phyloP scores from a whole-genome alignment of 1,139 yeast species.

The Pneumocystis sp. region DNA sequence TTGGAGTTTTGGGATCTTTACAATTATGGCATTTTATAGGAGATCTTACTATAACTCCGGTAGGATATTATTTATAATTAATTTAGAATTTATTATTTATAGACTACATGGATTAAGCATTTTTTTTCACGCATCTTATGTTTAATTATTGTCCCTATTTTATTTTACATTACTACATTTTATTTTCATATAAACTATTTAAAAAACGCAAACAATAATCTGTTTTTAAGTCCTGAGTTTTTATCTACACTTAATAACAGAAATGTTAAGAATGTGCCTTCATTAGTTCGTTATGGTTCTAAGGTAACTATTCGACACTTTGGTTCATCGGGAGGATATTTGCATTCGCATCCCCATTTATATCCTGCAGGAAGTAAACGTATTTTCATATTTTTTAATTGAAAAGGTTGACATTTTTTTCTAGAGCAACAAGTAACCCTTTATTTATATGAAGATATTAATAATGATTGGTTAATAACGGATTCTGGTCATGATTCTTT shows the following conservation, averaged over 20 bases:
- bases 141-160: conserved; percentile 54
- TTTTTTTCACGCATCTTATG: conserved; percentile 40
- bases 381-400: not conserved
- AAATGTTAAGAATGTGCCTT: conserved; percentile 43
- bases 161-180: conserved; percentile 58
- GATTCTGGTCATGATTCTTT: conserved; percentile 21
- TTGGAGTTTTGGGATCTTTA: conserved; percentile 57
- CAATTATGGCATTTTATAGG: conserved; percentile 84
- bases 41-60: conserved; percentile 52
- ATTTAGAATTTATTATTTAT: not conserved
- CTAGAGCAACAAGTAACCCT: conserved; percentile 70
- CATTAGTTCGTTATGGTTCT: conserved; percentile 87
- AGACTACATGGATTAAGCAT: conserved; percentile 27
- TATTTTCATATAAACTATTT: conserved; percentile 64
- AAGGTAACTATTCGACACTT: conserved; percentile 61
- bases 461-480: conserved; percentile 65
- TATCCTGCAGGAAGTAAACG: conserved; percentile 86
- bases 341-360: conserved; percentile 77
- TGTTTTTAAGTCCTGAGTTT: conserved; percentile 82
- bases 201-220: conserved; percentile 60
- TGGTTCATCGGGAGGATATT: conserved; percentile 82
- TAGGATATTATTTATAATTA: conserved; percentile 26
- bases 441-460: conserved; percentile 80
- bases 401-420: not conserved
- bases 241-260: conserved; percentile 63